These are phyloP conservation scores for Leucocoprinus gongylophorus DNA, from an alignment of 1,284 basidiomycete species.

Conservation along the genomic window DNA sequence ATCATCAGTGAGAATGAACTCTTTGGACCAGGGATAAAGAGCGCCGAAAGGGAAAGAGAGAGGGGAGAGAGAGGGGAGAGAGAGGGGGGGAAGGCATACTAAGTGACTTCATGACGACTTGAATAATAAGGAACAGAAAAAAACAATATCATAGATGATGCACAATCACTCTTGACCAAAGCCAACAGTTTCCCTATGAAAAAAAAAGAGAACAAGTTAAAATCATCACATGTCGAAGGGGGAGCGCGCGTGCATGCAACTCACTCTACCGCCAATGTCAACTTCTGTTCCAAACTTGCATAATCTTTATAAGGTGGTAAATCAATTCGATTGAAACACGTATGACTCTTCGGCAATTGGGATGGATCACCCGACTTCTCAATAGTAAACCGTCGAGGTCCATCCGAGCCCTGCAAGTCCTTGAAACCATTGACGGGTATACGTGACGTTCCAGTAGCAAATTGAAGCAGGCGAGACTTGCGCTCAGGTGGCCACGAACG, in stretches of 20 bases:
- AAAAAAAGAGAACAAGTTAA: not conserved
- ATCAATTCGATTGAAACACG: slow-evolving; percentile 85
- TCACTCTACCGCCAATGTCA: slow-evolving; percentile 78
- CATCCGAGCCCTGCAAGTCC: slow-evolving; percentile 90
- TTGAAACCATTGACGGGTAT: slow-evolving; percentile 95
- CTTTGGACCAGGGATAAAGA: too few relatives aligned
- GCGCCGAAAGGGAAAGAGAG: too few relatives aligned
- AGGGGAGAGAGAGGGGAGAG: too few relatives aligned
- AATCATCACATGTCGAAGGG: not conserved
- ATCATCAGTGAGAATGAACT: too few relatives aligned
- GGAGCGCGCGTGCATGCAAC: slow-evolving; percentile 23
- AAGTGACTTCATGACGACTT: too few relatives aligned
- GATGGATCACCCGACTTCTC: slow-evolving; percentile 85
- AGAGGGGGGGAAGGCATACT: too few relatives aligned
- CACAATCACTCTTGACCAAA: slow-evolving; percentile 56
- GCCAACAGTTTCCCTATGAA: slow-evolving; percentile 58
- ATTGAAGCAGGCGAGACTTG: slow-evolving; percentile 85
- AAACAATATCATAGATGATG: slow-evolving; percentile 12
- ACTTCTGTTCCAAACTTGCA: slow-evolving; percentile 75
- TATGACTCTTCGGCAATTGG: slow-evolving; percentile 80
- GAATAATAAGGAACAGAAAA: too few relatives aligned
- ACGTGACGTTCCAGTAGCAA: slow-evolving; percentile 88
- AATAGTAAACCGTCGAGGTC: slow-evolving; percentile 84
- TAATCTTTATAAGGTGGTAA: slow-evolving; percentile 83
- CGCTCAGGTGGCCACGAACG: slow-evolving; percentile 90